Evolutionary conservation across 306 rosid species (phyloP), one percentile per base, ranked within the genome.

Genomic region (Hylodesmum podocarpum): DNA sequence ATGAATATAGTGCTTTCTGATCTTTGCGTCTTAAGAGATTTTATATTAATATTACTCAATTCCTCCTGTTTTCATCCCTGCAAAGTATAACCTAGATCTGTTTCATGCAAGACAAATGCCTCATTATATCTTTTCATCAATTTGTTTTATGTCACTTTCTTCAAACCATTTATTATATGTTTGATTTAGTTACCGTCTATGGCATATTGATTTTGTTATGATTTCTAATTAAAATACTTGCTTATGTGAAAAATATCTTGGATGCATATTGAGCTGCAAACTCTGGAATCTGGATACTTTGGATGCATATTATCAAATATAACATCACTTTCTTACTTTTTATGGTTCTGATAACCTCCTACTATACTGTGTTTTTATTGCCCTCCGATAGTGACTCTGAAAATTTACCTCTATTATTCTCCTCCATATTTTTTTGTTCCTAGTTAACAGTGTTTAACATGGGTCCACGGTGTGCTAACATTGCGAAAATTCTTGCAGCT

Each of bases 401-500:
- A 50, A 28, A 19, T 19, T 78, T 34, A 3, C 11, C 21, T 5
- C 39, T 53, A 13, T 14, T 25, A 13, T 71, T 25, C 51, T 19
- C 2, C 49, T 36, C n/a, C 70, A 64, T 37, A 5, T 14, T 72
- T 39, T 29, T 40, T 0, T 21, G 13, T 36, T 75, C 22, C 22
- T 6, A n/a, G 27, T 37, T 36, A 55, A n/a, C 34, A 33, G 44
- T 33, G 25, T 46, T 44, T 49, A 40, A 44, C 53, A 47, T 51
- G 47, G 28, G 31, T 54, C 40, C 34, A 16, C 10, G 6, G 28
- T 33, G 51, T 82, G 58, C 65, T 88, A 58, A 88, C 25, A 22
- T 75, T 70, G 83, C 55, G 18, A 46, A 37, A 62, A 8, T 37
- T 58, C 77, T 43, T 77, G 91, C 96, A 93, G 98, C 67, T 83